A percentile compares a stretch with the other conserved stretches of the same genome.
These are phyloP conservation scores for Rhizophagus sp. DNA, from an alignment of 192 early-diverging fungal genomes.

Conservation along the genomic window DNA sequence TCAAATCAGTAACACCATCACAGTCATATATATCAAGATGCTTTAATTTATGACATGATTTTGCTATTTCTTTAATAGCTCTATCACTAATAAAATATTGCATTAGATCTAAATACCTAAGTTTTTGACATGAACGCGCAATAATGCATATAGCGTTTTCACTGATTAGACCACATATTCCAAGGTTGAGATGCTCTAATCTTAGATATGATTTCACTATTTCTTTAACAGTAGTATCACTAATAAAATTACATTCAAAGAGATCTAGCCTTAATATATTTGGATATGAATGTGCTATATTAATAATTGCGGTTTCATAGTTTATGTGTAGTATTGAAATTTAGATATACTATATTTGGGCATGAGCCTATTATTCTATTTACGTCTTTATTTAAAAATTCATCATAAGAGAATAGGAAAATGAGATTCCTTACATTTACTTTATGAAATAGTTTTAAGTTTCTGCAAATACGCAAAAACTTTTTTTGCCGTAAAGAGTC, in stretches of 20 bases:
- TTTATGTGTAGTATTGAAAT: neutral
- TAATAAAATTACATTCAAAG: neutral
- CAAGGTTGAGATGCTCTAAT: conserved; percentile 12
- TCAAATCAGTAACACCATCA: too few relatives aligned
- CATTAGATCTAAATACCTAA: too few relatives aligned
- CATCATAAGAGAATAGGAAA: neutral
- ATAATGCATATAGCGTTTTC: too few relatives aligned
- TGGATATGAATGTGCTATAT: conserved; percentile 1
- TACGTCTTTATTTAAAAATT: neutral
- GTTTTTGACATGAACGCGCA: too few relatives aligned
- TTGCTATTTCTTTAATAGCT: too few relatives aligned
- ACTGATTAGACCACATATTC: neutral
- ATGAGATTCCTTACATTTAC: neutral
- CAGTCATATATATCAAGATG: too few relatives aligned
- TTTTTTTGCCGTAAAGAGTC: too few relatives aligned
- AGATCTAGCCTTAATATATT: neutral
- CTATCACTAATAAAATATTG: too few relatives aligned
- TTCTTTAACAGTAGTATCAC: neutral
- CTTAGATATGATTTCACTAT: conserved; percentile 4
- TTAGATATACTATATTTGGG: conserved; percentile 24
- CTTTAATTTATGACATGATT: too few relatives aligned
- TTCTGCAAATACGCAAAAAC: neutral
- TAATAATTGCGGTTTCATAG: neutral
- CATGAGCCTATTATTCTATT: conserved; percentile 16
- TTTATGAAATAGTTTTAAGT: conserved; percentile 10